Percentiles rank a stretch among this genome's conserved stretches.
Conservation (phyloP, 176 grass and related monocot genomes). For the Aechmea fasciata region DNA sequence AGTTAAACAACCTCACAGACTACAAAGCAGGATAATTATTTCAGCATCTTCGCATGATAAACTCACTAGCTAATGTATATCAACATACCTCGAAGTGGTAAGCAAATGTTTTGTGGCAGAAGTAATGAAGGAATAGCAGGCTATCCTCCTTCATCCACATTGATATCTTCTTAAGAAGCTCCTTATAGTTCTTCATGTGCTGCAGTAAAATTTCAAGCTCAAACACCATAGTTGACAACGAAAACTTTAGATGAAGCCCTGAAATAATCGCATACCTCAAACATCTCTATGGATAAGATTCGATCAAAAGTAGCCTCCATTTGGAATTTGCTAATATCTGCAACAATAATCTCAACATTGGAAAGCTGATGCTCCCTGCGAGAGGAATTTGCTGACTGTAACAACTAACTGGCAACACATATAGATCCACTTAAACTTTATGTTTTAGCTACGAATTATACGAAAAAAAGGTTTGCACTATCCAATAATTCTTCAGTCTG, state of each 20-base stretch:
- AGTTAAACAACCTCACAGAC: too few relatives aligned
- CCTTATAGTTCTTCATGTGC: slow-evolving; percentile 99
- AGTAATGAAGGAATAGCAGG: slow-evolving; percentile 79
- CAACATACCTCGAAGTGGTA: slow-evolving; percentile 89
- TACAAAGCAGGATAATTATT: too few relatives aligned
- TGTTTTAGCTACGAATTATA: neutral
- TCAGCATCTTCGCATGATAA: neutral
- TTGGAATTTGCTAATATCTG: slow-evolving; percentile 85
- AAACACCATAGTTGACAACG: slow-evolving; percentile 5
- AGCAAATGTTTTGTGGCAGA: slow-evolving; percentile 88
- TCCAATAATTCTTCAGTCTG: too few relatives aligned
- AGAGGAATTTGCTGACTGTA: neutral
- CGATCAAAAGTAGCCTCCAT: slow-evolving; percentile 90
- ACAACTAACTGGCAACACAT: neutral
- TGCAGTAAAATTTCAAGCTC: slow-evolving; percentile 17
- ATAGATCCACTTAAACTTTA: neutral
- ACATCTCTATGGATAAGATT: slow-evolving; percentile 94
- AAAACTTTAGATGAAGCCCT: neutral
- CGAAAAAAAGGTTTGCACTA: too few relatives aligned
- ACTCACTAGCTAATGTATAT: neutral
- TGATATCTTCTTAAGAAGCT: slow-evolving; percentile 93
- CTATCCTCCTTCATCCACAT: slow-evolving; percentile 82
- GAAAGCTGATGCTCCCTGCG: slow-evolving; percentile 59
- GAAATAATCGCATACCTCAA: slow-evolving; percentile 46
- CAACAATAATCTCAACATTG: slow-evolving; percentile 86